Base-by-base conservation (phyloP, 2,329 filamentous ascomycete species). In the Gnomoniopsis smithogilvyi region DNA sequence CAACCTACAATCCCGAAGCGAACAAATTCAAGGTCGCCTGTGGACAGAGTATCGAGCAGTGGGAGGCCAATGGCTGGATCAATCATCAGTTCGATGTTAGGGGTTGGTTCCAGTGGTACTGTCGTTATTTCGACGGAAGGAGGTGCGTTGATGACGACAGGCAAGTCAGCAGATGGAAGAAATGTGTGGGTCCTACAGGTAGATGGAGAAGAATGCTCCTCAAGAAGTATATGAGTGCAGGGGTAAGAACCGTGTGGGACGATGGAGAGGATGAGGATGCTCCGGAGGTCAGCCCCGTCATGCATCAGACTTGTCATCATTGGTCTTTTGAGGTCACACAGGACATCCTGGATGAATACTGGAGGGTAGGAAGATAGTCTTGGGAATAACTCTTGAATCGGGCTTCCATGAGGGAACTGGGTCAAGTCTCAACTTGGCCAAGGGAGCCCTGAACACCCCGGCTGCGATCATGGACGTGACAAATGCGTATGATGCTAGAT, bases 51-150 rank as follows among this genome's bases (percentile, higher is more conserved):
- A 82, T 83, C 48, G 80, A 83, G 64, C 75, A 80, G 62, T 83
- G 81, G 81, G 81, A 84, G 64, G 77, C 76, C 0, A 73, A 73
- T 3, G 81, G 81, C 0, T 84, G 80, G 81, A 83, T 84, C 51
- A 71, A 73, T n/a, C 80, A 82, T 62, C 71, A 73, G 24, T 75
- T 76, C 55, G 81, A 84, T 66, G 76, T 81, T 2, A 67, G 81
- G 49, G 81, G 80, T 6, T 84, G 80, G 80, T 82, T 83, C 63
- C 80, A 83, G 65, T 83, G 80, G 80, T 83, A 82, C 65, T 77
- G 75, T 51, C 74, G 80, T 0, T 83, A 82, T 66, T 83, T 77
- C 67, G 72, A 71, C 22, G 80, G 80, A 0, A 65, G 80, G 43
- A 68, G 81, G 26, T 81, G 80, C 62, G 77, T 73, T 0, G 80